Conservation (phyloP, 1,139 yeast species). For the Blastobotrys aristatus region DNA sequence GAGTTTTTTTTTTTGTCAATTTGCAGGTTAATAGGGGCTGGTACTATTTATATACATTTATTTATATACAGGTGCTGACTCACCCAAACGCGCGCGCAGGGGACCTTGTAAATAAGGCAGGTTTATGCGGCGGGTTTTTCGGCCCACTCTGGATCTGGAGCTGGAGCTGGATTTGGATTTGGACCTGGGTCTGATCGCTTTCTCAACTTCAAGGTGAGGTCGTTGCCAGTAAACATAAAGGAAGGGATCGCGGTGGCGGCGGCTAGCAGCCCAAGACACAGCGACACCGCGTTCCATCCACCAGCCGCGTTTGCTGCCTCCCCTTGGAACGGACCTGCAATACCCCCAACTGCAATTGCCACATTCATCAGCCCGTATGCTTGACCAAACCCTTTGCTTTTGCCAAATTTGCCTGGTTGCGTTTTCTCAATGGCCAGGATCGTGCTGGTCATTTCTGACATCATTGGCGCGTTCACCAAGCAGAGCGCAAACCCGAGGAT, state of each 20-base stretch:
- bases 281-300: conserved; percentile 29
- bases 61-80: no score
- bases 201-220: neutral
- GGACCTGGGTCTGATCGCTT: neutral
- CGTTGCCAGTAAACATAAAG: conserved; percentile 29
- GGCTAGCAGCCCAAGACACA: conserved; percentile 29
- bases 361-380: conserved; percentile 36
- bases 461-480: conserved; percentile 27
- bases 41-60: no score
- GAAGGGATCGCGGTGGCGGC: conserved; percentile 26
- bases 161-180: no score
- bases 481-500: conserved; percentile 28
- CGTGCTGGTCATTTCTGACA: conserved; percentile 32
- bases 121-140: no score
- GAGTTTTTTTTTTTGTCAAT: no score
- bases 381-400: conserved; percentile 35
- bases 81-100: no score
- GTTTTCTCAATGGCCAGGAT: conserved; percentile 27
- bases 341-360: conserved; percentile 32
- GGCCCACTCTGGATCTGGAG: no score
- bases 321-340: conserved; percentile 35
- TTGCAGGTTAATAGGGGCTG: no score
- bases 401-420: conserved; percentile 33
- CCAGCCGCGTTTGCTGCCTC: conserved; percentile 25
- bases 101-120: no score